These are phyloP conservation scores for Cucurbita argyrosperma DNA, from an alignment of 306 rosid genomes.

Conservation along the genomic window DNA sequence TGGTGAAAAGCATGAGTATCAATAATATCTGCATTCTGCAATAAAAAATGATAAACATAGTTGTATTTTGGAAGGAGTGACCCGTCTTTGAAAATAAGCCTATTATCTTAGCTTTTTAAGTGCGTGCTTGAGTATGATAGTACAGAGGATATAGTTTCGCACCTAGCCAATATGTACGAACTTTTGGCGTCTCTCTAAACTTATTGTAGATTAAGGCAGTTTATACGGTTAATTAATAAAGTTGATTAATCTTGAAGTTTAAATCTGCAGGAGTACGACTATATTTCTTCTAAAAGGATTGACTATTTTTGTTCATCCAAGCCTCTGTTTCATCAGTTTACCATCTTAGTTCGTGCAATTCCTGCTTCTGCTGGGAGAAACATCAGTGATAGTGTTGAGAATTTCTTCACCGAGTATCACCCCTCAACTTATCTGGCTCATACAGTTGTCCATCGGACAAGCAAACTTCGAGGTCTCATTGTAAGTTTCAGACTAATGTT, in stretches of 20 bases:
- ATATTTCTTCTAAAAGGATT: conserved; percentile 52
- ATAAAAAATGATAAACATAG: background rate
- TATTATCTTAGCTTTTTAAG: background rate
- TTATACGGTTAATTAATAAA: background rate
- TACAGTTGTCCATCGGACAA: conserved; percentile 51
- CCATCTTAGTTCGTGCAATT: conserved; percentile 63
- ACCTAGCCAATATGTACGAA: background rate
- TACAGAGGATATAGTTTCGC: background rate
- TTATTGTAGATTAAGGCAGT: background rate
- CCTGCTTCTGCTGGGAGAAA: conserved; percentile 35
- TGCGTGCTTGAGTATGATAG: background rate
- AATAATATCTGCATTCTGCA: background rate
- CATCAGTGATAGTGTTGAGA: conserved; percentile 48
- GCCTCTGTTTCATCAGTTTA: conserved; percentile 87
- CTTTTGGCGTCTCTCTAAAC: background rate
- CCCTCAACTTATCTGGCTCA: conserved; percentile 72
- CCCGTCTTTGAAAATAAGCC: background rate
- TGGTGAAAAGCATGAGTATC: background rate
- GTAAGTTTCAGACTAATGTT: conserved; percentile 29
- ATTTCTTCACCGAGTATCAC: conserved; percentile 57
- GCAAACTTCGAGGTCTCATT: conserved; percentile 39
- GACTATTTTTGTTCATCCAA: conserved; percentile 64
- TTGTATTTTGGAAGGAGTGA: background rate
- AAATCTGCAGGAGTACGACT: conserved; percentile 62
- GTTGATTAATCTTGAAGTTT: conserved; percentile 12